Evolutionary conservation across 108 stramenopile species (phyloP), one percentile per base, ranked within the genome.

Genomic region (Pseudonitzschia multiseries): DNA sequence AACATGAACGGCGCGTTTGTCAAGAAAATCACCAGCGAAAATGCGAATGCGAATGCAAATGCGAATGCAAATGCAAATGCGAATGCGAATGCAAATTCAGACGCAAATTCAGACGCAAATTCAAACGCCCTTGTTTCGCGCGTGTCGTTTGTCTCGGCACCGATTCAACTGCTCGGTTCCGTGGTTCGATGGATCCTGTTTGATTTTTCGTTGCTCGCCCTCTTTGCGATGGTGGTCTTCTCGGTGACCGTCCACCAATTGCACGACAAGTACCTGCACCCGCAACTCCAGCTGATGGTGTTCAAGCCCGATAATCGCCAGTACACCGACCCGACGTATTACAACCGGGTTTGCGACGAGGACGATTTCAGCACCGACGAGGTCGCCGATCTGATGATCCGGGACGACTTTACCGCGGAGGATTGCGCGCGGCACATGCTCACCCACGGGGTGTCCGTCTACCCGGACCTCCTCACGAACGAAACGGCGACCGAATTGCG

Each of bases 391-490:
- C 54, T 82, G 27, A 48, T 76, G 32, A 61, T 83, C 28, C 56
- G 56, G 18, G 53, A 69, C 33, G 28, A 77, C 22, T 53, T 54
- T 32, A 70, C 65, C 3, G 22, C 69, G 2, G 43, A 72, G 31
- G 70, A 77, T 3, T 53, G 61, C 21, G 68, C 65, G 50, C 24
- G 76, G 31, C 80, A 83, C 50, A 86, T 84, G 79, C 46, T 83
- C 43, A 76, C 40, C 24, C 84, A 89, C 66, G 88, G 88, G 18
- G 83, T 64, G 15, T 69, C 82, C 0, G 46, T 89, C 5, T 85
- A 81, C 78, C 88, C 81, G 2, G 75, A 89, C 69, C 40, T 89
- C 15, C 36, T 89, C 32, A 67, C 83, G 4, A 53, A 59, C 21
- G 69, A 78, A 43, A 89, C 88, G 22, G 80, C 84, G 0, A 18